phyloP scores from a whole-genome alignment of 1,284 basidiomycete genomes.

The Trametes hirsuta region DNA sequence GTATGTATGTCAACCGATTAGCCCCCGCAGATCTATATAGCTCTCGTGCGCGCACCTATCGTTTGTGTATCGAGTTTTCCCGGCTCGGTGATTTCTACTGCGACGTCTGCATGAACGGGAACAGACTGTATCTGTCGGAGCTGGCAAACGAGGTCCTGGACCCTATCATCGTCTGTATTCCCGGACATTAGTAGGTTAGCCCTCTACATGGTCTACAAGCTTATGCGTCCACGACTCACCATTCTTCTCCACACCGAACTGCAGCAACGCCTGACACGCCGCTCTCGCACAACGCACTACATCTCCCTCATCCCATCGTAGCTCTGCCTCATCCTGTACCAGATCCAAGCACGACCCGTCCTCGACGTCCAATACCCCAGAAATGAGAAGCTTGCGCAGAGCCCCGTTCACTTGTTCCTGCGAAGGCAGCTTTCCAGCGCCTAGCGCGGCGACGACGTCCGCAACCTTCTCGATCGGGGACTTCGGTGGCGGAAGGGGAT shows the following conservation, averaged over 20 bases:
- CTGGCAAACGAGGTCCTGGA: constrained; percentile 47
- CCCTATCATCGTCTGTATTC: constrained; percentile 42
- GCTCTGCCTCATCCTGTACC: neutral
- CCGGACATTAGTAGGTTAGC: neutral
- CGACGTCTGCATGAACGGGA: constrained; percentile 34
- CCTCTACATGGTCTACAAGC: too few relatives aligned
- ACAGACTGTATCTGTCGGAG: neutral
- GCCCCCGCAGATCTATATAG: too few relatives aligned
- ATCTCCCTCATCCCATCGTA: constrained; percentile 4
- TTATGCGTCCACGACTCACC: constrained; percentile 32
- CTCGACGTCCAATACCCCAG: constrained; percentile 36
- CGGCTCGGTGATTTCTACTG: constrained; percentile 16
- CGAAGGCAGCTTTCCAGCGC: constrained; percentile 51
- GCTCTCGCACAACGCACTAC: constrained; percentile 39
- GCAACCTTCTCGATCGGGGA: constrained; percentile 40
- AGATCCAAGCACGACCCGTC: too few relatives aligned
- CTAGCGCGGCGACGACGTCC: constrained; percentile 46
- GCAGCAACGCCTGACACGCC: constrained; percentile 41
- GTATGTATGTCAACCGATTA: neutral
- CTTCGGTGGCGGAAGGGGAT: constrained; percentile 7
- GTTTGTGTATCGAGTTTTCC: constrained; percentile 1
- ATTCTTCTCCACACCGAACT: constrained; percentile 53
- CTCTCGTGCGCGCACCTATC: neutral
- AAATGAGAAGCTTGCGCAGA: constrained; percentile 38
- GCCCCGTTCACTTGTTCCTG: constrained; percentile 45